Evolutionary conservation across 2,329 filamentous ascomycete genomes (phyloP).

Genomic region (Zymoseptoria pseudotritici): DNA sequence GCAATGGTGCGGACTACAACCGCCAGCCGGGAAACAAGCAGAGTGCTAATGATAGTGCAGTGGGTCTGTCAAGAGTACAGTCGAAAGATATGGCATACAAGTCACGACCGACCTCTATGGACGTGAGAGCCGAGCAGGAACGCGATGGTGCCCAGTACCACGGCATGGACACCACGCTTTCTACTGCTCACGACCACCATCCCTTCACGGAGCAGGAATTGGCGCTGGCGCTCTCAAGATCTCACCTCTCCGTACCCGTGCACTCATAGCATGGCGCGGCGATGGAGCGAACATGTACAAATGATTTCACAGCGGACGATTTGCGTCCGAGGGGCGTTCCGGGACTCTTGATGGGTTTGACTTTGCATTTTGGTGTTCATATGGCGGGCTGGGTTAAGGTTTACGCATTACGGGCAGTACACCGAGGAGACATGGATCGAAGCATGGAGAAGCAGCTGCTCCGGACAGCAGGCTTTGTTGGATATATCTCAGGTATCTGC

Average conservation of each 20-base stretch:
- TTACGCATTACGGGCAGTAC: background rate
- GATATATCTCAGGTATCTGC: background rate
- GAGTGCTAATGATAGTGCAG: constrained; percentile 14
- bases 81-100: constrained; percentile 20
- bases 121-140: constrained; percentile 14
- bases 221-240: constrained; percentile 36
- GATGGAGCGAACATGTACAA: background rate
- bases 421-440: background rate
- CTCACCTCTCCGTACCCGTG: constrained; percentile 29
- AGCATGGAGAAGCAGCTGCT: background rate
- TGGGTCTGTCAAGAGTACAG: constrained; percentile 30
- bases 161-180: constrained; percentile 15
- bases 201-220: constrained; percentile 41
- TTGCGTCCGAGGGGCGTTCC: background rate
- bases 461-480: background rate
- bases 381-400: background rate
- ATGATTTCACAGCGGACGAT: background rate
- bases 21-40: background rate
- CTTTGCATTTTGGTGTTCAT: background rate
- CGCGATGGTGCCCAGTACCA: constrained; percentile 10
- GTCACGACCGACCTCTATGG: constrained; percentile 16
- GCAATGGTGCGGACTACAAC: constrained; percentile 35
- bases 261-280: background rate
- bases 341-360: background rate
- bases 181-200: constrained; percentile 28